A percentile compares a stretch with the other conserved stretches of the same genome.
Conservation (phyloP, 225 moss, liverwort and hornwort species). For the Rhytidiadelphus loreus region DNA sequence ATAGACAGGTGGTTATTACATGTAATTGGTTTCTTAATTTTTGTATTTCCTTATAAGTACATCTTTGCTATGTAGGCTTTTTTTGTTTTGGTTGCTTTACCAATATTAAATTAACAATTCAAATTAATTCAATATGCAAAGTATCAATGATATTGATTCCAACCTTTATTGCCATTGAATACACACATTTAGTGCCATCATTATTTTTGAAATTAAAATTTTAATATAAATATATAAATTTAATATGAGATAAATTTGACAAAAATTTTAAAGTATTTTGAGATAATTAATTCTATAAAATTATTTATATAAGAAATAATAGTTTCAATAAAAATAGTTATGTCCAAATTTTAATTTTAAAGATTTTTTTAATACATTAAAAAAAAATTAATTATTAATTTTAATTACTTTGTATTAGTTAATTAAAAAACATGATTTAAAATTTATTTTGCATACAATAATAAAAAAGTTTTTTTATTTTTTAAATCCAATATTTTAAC, state of each 20-base stretch:
- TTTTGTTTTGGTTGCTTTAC: too few relatives aligned
- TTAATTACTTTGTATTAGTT: too few relatives aligned
- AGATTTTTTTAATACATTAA: accelerated
- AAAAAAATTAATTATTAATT: not conserved
- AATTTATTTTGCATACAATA: not conserved
- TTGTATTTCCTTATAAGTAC: too few relatives aligned
- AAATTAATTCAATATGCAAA: not conserved
- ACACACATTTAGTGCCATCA: not conserved
- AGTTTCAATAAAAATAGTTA: too few relatives aligned
- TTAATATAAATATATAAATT: too few relatives aligned
- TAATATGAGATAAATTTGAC: accelerated
- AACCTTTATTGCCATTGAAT: not conserved
- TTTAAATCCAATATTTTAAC: too few relatives aligned
- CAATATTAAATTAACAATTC: too few relatives aligned
- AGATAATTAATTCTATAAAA: not conserved
- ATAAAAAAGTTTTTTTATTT: not conserved
- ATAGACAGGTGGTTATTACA: not conserved
- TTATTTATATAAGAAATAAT: too few relatives aligned
- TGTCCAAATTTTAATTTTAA: too few relatives aligned
- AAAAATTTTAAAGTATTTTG: accelerated
- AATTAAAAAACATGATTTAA: not conserved
- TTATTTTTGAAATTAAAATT: not conserved
- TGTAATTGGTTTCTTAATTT: accelerated
- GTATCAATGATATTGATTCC: too few relatives aligned
- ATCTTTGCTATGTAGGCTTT: accelerated